These are phyloP conservation scores for Linum lewisii DNA, from an alignment of 345 rosid species.

Conservation along the genomic window DNA sequence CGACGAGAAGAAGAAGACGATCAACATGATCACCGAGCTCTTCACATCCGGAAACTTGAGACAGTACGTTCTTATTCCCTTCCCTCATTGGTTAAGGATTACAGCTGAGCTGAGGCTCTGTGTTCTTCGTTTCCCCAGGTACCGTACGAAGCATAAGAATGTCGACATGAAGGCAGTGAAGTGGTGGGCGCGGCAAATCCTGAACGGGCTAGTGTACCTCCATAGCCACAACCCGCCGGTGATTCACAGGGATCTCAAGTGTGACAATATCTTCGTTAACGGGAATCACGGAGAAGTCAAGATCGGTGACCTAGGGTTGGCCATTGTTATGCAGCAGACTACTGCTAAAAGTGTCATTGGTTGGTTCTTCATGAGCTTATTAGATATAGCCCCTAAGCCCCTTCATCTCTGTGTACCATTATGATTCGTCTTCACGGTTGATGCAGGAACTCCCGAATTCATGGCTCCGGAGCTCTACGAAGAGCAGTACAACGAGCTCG, in stretches of 20 bases:
- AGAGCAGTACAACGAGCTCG: constrained; percentile 7
- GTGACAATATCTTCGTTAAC: constrained; percentile 10
- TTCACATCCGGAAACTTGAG: constrained; percentile 6
- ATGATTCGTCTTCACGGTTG: not conserved
- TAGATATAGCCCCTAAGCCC: not conserved
- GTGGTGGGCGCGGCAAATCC: constrained; percentile 8
- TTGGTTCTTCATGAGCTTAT: not conserved
- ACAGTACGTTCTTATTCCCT: not conserved
- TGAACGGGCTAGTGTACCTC: constrained; percentile 1
- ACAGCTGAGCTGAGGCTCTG: too few relatives aligned
- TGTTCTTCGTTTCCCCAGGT: not conserved
- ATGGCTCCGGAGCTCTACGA: constrained; percentile 12
- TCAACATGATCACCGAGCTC: constrained; percentile 10
- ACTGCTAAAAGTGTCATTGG: constrained; percentile 11
- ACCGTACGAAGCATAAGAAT: constrained; percentile 7
- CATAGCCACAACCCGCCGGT: constrained; percentile 7
- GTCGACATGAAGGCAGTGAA: constrained; percentile 10
- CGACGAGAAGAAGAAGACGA: constrained; percentile 6
- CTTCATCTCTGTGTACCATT: not conserved
- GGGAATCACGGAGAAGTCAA: constrained; percentile 9
- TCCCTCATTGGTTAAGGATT: not conserved
- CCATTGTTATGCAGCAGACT: constrained; percentile 9
- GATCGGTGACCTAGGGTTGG: constrained; percentile 10
- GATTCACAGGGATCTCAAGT: constrained; percentile 7
- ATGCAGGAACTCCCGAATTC: constrained; percentile 9